These are phyloP conservation scores for Phialocephala subalpina DNA, from an alignment of 2,329 filamentous ascomycete genomes.

Conservation along the genomic window DNA sequence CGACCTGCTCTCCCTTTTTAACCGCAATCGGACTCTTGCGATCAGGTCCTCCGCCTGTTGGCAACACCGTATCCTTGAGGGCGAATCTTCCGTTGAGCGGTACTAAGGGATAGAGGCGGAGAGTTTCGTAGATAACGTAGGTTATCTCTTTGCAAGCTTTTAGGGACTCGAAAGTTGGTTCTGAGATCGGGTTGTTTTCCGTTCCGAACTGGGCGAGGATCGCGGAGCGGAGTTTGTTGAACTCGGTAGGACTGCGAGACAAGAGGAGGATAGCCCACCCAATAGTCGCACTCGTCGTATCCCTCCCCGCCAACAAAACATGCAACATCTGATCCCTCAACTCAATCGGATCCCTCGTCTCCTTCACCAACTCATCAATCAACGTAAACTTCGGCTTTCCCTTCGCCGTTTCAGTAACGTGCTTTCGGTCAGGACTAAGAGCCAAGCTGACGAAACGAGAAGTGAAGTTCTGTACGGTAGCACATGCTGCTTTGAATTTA, in stretches of 20 bases:
- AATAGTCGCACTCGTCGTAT: conserved; percentile 41
- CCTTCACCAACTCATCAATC: conserved; percentile 57
- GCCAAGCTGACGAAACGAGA: conserved; percentile 40
- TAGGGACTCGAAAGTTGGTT: conserved; percentile 34
- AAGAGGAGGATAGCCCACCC: conserved; percentile 49
- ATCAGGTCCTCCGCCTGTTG: conserved; percentile 44
- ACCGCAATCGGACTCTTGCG: conserved; percentile 42
- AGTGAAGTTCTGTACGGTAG: conserved; percentile 36
- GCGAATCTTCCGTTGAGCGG: conserved; percentile 42
- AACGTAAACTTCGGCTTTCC: conserved; percentile 48
- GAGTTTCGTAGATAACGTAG: conserved; percentile 36
- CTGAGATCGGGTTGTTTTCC: conserved; percentile 19
- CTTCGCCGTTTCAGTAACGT: conserved; percentile 35
- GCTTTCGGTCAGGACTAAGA: conserved; percentile 38
- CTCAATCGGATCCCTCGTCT: conserved; percentile 48
- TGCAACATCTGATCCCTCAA: conserved; percentile 47
- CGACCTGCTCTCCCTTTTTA: conserved; percentile 38
- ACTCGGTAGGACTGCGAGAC: conserved; percentile 51
- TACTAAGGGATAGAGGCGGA: conserved; percentile 44
- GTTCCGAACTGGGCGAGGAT: conserved; percentile 47
- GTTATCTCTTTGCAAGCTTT: conserved; percentile 37
- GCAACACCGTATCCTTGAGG: conserved; percentile 41
- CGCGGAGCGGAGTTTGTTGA: conserved; percentile 51
- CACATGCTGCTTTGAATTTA: conserved; percentile 41
- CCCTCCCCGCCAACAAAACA: conserved; percentile 43